Conservation (phyloP, 306 rosid genomes). For the Delonix regia region DNA sequence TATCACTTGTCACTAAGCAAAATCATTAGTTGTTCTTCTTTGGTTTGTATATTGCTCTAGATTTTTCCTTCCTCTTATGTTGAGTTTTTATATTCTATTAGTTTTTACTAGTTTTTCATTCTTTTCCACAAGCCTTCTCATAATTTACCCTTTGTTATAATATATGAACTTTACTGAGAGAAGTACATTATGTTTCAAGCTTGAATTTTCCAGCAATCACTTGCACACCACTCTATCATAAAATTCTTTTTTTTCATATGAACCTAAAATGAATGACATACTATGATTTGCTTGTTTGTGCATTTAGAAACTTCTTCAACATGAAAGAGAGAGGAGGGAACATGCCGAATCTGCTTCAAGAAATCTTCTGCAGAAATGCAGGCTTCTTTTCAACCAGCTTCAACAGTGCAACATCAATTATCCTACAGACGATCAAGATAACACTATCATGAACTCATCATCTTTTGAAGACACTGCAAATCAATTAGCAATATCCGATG, state of each 20-base stretch:
- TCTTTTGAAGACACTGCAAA: slow-evolving; percentile 54
- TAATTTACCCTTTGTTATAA: not conserved
- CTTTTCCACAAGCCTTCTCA: not conserved
- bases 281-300: not conserved
- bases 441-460: slow-evolving; percentile 45
- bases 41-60: slow-evolving; percentile 11
- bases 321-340: slow-evolving; percentile 64
- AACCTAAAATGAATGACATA: slow-evolving; percentile 11
- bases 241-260: not conserved
- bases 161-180: not conserved
- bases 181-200: not conserved
- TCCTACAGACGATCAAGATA: slow-evolving; percentile 44
- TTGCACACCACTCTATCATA: not conserved
- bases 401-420: slow-evolving; percentile 62
- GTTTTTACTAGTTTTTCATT: not conserved
- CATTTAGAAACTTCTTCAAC: slow-evolving; percentile 61
- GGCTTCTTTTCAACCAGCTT: slow-evolving; percentile 66
- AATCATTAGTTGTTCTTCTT: not conserved
- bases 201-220: not conserved
- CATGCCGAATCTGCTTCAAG: slow-evolving; percentile 54
- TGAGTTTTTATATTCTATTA: slow-evolving; percentile 22
- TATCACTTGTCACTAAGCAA: slow-evolving; percentile 8
- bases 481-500: slow-evolving; percentile 66
- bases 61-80: slow-evolving; percentile 6
- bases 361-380: slow-evolving; percentile 61